These are phyloP conservation scores for Magnolia changhungtana DNA, from an alignment of 164 flowering plant species.

Conservation along the genomic window DNA sequence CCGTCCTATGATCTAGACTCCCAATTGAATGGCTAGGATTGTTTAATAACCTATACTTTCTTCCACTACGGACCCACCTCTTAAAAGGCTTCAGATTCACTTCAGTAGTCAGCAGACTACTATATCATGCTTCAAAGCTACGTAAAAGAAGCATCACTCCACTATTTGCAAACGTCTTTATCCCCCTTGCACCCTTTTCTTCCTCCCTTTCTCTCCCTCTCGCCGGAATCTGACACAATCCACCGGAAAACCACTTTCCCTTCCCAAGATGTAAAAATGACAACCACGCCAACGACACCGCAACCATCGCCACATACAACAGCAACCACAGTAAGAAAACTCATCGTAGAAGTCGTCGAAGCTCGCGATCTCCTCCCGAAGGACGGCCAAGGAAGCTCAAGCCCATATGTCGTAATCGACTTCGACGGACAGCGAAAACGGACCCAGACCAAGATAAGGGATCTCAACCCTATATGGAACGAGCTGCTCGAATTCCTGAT, in stretches of 20 bases:
- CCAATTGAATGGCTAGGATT: too few species aligned
- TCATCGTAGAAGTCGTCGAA: conserved; percentile 69
- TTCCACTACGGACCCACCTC: neutral
- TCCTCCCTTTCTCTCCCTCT: neutral
- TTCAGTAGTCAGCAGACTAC: neutral
- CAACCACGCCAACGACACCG: conserved; percentile 14
- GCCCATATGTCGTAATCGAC: conserved; percentile 74
- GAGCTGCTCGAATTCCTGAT: conserved; percentile 77
- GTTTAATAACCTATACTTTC: neutral
- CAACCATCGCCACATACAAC: conserved; percentile 14
- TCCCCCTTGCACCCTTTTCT: neutral
- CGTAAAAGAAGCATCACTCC: neutral
- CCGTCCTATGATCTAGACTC: too few species aligned
- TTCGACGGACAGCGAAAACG: conserved; percentile 80
- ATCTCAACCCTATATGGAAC: conserved; percentile 84
- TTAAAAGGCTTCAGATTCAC: neutral
- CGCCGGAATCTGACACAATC: neutral
- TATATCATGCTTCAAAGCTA: neutral
- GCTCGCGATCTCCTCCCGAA: conserved; percentile 86
- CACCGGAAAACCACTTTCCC: conserved; percentile 1
- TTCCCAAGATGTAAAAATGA: conserved; percentile 8
- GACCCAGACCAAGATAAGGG: conserved; percentile 51
- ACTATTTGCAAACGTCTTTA: conserved; percentile 8
- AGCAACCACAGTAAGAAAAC: conserved; percentile 39
- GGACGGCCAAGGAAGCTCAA: conserved; percentile 95